phyloP scores from a whole-genome alignment of 2,329 filamentous ascomycete genomes.

The Metarhizium humberi region DNA sequence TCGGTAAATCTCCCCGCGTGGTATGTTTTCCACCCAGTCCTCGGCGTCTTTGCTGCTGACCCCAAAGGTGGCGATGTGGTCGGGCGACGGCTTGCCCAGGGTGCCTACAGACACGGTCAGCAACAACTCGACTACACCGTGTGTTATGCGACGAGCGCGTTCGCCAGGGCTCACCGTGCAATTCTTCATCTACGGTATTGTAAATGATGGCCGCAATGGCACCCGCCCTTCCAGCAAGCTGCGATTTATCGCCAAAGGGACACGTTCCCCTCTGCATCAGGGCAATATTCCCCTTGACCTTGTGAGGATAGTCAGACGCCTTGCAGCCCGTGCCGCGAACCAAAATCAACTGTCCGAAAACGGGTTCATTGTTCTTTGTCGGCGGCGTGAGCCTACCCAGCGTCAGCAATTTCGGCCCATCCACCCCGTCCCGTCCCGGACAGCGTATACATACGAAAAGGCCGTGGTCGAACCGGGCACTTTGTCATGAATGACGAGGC shows the following conservation, averaged over 20 bases:
- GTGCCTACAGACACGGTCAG: constrained; percentile 33
- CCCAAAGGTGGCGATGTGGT: constrained; percentile 61
- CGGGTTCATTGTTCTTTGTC: constrained; percentile 48
- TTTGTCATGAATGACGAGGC: constrained; percentile 44
- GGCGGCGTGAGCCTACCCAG: constrained; percentile 51
- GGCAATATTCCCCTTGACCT: constrained; percentile 54
- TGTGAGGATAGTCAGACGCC: constrained; percentile 51
- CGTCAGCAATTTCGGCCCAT: not conserved
- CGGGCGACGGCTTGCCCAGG: constrained; percentile 48
- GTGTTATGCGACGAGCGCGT: too few relatives aligned
- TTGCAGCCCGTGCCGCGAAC: constrained; percentile 56
- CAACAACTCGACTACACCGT: not conserved
- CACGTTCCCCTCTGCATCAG: constrained; percentile 63
- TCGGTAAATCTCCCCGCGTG: constrained; percentile 38
- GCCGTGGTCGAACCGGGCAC: constrained; percentile 41
- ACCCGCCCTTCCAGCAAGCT: constrained; percentile 56
- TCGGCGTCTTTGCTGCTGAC: constrained; percentile 51
- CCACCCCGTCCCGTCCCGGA: not conserved
- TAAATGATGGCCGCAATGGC: constrained; percentile 65
- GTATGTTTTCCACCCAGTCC: constrained; percentile 44
- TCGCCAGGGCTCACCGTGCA: constrained; percentile 32
- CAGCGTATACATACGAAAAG: constrained; percentile 29
- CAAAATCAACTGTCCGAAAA: constrained; percentile 50
- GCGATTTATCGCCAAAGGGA: constrained; percentile 62
- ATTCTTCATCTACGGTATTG: constrained; percentile 55